phyloP scores from a whole-genome alignment of 1,139 yeast genomes.

The Zygosaccharomyces sapae region DNA sequence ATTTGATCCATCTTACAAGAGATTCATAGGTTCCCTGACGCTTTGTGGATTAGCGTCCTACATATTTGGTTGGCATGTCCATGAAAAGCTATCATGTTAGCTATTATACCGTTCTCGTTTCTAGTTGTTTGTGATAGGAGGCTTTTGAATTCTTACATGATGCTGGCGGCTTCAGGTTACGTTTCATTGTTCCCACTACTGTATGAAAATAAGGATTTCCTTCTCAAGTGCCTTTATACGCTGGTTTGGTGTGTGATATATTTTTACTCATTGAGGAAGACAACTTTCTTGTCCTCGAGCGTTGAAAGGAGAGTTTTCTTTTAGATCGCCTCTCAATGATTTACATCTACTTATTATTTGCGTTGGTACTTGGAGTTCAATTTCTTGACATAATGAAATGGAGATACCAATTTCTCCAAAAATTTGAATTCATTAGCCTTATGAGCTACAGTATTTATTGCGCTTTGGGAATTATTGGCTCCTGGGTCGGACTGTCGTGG shows the following conservation, averaged over 20 bases:
- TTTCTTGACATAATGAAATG: constrained; percentile 54
- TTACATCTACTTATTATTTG: constrained; percentile 64
- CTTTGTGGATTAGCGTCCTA: constrained; percentile 90
- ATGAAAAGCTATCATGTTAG: constrained; percentile 87
- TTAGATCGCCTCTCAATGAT: constrained; percentile 63
- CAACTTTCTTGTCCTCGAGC: constrained; percentile 47
- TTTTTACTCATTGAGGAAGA: constrained; percentile 64
- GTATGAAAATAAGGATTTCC: constrained; percentile 74
- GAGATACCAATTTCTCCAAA: constrained; percentile 44
- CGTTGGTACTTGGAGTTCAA: constrained; percentile 55
- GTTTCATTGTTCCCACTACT: constrained; percentile 85
- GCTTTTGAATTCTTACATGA: constrained; percentile 60
- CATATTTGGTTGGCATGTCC: constrained; percentile 97
- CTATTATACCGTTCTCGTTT: constrained; percentile 86
- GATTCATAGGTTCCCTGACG: constrained; percentile 80
- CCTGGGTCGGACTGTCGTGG: constrained; percentile 91
- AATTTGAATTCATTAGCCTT: constrained; percentile 67
- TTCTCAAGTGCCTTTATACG: constrained; percentile 73
- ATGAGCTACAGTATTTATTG: constrained; percentile 86
- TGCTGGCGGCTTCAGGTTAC: constrained; percentile 75
- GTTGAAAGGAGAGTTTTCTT: constrained; percentile 50
- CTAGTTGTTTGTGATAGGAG: constrained; percentile 69
- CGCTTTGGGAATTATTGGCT: constrained; percentile 74
- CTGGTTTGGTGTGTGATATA: constrained; percentile 81
- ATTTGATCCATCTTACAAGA: constrained; percentile 65